A percentile compares a stretch with the other conserved stretches of the same genome.
phyloP scores from a whole-genome alignment of 2,329 filamentous ascomycete genomes.

The Botrytis byssoidea region DNA sequence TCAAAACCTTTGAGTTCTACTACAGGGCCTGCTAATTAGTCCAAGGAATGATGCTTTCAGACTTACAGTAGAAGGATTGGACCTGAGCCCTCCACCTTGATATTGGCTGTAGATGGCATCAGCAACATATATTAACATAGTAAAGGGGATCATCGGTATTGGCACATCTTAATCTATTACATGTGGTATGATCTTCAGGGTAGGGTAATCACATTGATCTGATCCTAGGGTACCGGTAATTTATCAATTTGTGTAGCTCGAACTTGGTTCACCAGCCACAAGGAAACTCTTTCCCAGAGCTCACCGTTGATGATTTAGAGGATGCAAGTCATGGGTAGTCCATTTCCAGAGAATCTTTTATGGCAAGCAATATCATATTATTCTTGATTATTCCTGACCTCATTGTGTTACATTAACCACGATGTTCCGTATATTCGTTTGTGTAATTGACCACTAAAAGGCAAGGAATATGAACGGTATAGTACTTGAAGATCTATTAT shows the following conservation, averaged over 20 bases:
- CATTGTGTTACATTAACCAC: background rate
- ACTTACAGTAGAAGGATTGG: slow-evolving; percentile 57
- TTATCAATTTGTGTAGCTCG: background rate
- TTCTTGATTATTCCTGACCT: background rate
- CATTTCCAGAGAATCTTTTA: background rate
- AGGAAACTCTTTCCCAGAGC: background rate
- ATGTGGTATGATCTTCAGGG: background rate
- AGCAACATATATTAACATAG: background rate
- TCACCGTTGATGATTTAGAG: background rate
- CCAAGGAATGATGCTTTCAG: slow-evolving; percentile 59
- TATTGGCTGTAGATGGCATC: background rate
- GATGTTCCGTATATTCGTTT: background rate
- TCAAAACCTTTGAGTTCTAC: background rate
- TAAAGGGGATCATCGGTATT: background rate
- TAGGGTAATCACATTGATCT: background rate
- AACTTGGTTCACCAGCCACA: background rate
- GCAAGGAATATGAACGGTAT: background rate
- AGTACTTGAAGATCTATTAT: background rate
- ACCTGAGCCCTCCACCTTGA: slow-evolving; percentile 50
- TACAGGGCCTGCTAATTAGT: slow-evolving; percentile 22
- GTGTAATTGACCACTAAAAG: background rate
- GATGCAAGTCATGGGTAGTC: background rate
- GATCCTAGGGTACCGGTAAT: background rate
- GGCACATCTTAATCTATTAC: background rate
- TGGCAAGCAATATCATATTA: background rate